Conservation (phyloP, 805 yeast species). For the Barnettozyma wickerhamii region DNA sequence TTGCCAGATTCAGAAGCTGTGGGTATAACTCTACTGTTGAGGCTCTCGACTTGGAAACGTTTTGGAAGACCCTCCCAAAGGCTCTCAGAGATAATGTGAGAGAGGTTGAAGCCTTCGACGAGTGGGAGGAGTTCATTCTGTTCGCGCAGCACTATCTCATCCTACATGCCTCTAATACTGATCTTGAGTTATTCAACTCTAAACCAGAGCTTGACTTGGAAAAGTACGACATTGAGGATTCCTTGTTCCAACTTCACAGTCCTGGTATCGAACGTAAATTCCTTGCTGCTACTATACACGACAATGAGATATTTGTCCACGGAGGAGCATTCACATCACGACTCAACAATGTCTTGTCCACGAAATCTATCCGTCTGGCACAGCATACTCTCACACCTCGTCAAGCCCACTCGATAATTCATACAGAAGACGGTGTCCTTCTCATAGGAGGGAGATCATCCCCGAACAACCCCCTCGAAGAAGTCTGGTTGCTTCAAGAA, state of each 20-base stretch:
- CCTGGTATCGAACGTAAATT: conserved; percentile 15
- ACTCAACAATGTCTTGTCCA: conserved; percentile 17
- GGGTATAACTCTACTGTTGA: conserved; percentile 47
- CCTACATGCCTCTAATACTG: conserved; percentile 53
- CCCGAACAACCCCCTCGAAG: conserved; percentile 46
- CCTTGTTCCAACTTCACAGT: conserved; percentile 1
- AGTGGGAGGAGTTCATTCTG: conserved; percentile 74
- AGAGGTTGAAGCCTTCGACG: conserved; percentile 68
- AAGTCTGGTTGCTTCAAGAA: conserved; percentile 36
- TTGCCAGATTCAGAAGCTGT: conserved; percentile 38
- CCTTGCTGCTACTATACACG: conserved; percentile 6
- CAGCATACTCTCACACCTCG: conserved; percentile 32
- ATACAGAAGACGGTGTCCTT: conserved; percentile 26
- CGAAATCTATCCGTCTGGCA: conserved; percentile 9
- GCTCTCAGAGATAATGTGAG: conserved; percentile 39
- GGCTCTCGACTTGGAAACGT: conserved; percentile 48
- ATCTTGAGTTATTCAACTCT: conserved; percentile 2
- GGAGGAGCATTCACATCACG: conserved; percentile 35
- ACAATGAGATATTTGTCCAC: conserved; percentile 21
- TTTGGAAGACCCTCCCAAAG: conserved; percentile 49
- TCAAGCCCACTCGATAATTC: conserved; percentile 53
- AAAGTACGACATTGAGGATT: neutral
- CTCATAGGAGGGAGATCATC: conserved; percentile 65
- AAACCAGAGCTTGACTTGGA: neutral
- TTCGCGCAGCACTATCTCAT: conserved; percentile 74